These are phyloP conservation scores for Serendipita sp. DNA, from an alignment of 768 basidiomycete genomes.

Conservation along the genomic window DNA sequence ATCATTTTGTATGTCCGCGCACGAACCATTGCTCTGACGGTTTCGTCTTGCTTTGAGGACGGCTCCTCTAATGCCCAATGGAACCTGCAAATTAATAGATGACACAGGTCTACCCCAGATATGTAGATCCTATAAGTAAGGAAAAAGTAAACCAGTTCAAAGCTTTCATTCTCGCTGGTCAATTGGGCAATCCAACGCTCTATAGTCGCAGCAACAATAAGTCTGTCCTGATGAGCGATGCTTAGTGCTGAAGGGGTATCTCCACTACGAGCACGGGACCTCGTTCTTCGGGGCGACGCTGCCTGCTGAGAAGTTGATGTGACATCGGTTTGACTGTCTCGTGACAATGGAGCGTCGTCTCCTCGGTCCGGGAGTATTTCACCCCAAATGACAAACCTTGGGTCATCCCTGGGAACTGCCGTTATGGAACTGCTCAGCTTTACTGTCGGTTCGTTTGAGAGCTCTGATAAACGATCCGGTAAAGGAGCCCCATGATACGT, in stretches of 20 bases:
- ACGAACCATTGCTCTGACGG: slow-evolving; percentile 58
- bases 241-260: neutral
- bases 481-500: slow-evolving; percentile 65
- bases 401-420: slow-evolving; percentile 54
- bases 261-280: neutral
- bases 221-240: slow-evolving; percentile 23
- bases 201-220: slow-evolving; percentile 79
- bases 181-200: slow-evolving; percentile 88
- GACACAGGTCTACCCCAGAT: slow-evolving; percentile 59
- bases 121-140: slow-evolving; percentile 83
- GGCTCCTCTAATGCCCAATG: slow-evolving; percentile 64
- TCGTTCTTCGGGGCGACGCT: neutral
- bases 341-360: slow-evolving; percentile 18
- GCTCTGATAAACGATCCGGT: slow-evolving; percentile 43
- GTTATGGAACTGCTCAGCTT: slow-evolving; percentile 38
- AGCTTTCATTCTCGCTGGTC: slow-evolving; percentile 72
- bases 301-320: slow-evolving; percentile 21
- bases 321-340: slow-evolving; percentile 20
- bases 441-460: slow-evolving; percentile 49
- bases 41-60: slow-evolving; percentile 42
- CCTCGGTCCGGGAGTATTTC: slow-evolving; percentile 26
- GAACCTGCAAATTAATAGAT: slow-evolving; percentile 72
- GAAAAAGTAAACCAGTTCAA: slow-evolving; percentile 80
- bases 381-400: slow-evolving; percentile 86
- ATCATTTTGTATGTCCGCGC: slow-evolving; percentile 83